Evolutionary conservation across 208 protist species (phyloP), one percentile per base, ranked within the genome.

Genomic region (Acanthamoeba castellanii): DNA sequence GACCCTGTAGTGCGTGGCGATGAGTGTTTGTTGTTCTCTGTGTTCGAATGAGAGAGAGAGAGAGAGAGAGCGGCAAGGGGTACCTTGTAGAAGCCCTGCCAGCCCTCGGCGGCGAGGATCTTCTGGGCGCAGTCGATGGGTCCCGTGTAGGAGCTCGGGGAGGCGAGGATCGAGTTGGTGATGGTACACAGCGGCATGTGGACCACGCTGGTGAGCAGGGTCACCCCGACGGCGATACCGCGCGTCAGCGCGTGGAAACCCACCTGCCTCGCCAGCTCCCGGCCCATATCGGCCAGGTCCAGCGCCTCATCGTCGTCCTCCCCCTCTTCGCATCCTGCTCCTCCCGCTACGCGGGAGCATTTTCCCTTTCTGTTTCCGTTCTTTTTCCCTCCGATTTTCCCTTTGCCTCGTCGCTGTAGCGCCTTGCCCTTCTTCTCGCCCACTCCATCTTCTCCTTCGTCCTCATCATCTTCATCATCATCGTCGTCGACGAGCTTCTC

Each of bases 51-150:
- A 11, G 34, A n/a, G n/a, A 9, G n/a, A 11, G 34, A 45, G 72
- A n/a, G 7, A n/a, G 13, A 1, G 64, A 70, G 25, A 20, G n/a
- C 22, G 64, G 3, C 11, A 30, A 30, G 32, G 37, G 32, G 32
- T 8, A 82, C 72, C 76, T 85, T 85, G 76, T 85, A 85, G 76
- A 85, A 57, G 6, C 76, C 76, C 42, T 85, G 76, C 76, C 76
- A 85, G 47, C 76, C 76, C 76, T 85, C 76, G 37, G 76, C 52
- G 16, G 76, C 76, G 27, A 85, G 42, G 18, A 85, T 85, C 76
- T 85, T 20, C 76, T 85, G 76, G 8, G 76, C 76, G 47, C 76
- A 85, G 76, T 85, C 76, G 76, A 85, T 50, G 25, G 76, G 76
- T 34, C 76, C 76, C 37, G 45, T 85, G 76, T 85, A 85, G 34